phyloP scores from a whole-genome alignment of 139 green algal species.

The Closterium sp. region DNA sequence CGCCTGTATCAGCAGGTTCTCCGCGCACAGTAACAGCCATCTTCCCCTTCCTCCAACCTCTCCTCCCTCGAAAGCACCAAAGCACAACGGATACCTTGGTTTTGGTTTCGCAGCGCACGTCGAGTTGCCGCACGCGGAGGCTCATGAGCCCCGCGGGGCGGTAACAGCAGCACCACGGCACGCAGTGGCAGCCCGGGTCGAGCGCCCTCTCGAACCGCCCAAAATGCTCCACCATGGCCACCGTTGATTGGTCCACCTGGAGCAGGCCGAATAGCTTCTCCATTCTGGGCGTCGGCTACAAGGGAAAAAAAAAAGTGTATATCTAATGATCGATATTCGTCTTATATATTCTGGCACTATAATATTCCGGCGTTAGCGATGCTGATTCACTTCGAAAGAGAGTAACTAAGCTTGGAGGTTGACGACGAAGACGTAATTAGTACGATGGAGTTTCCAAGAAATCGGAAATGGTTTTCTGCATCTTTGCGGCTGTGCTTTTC shows the following conservation, averaged over 20 bases:
- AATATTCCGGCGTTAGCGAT: too few relatives aligned
- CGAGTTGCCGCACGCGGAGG: conserved; percentile 69
- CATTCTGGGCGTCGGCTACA: background rate
- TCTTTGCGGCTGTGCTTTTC: too few relatives aligned
- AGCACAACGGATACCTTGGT: conserved; percentile 56
- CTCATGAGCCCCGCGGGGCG: conserved; percentile 53
- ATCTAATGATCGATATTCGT: too few relatives aligned
- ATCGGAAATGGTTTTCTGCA: too few relatives aligned
- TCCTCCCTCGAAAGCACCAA: too few relatives aligned
- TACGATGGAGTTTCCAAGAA: too few relatives aligned
- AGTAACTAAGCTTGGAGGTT: too few relatives aligned
- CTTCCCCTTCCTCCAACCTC: too few relatives aligned
- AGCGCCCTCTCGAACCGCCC: conserved; percentile 12
- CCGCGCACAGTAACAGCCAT: conserved; percentile 56
- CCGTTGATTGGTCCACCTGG: conserved; percentile 33
- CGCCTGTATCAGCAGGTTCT: conserved; percentile 1
- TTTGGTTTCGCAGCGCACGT: conserved; percentile 78
- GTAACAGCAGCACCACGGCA: conserved; percentile 21
- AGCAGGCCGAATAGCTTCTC: background rate
- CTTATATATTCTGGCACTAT: too few relatives aligned
- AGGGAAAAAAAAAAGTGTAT: too few relatives aligned
- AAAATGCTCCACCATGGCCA: conserved; percentile 35
- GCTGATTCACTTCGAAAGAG: too few relatives aligned
- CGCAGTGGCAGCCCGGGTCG: conserved; percentile 61
- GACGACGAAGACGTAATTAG: too few relatives aligned